phyloP scores from a whole-genome alignment of 176 grass and related monocot genomes.

The Pontederia crassipes region DNA sequence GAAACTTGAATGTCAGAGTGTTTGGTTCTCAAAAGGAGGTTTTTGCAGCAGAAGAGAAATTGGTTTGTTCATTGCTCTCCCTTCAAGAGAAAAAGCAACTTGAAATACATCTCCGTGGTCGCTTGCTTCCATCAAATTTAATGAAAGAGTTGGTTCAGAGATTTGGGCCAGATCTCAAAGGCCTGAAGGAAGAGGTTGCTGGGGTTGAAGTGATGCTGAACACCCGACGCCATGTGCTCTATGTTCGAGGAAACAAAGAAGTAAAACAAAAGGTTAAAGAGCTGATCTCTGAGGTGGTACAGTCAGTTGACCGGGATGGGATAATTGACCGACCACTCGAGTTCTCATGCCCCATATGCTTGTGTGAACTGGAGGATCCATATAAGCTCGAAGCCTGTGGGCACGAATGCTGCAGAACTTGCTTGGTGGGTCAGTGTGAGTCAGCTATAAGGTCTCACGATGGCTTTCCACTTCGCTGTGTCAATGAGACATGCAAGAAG shows the following conservation, averaged over 20 bases:
- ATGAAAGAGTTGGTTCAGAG: conserved; percentile 70
- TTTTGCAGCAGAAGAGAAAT: conserved; percentile 45
- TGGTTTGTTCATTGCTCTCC: conserved; percentile 41
- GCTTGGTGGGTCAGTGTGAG: conserved; percentile 78
- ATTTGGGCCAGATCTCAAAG: conserved; percentile 66
- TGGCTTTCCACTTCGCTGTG: conserved; percentile 66
- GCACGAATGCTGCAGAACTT: conserved; percentile 57
- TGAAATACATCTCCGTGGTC: conserved; percentile 48
- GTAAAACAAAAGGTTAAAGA: conserved; percentile 54
- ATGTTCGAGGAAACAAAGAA: conserved; percentile 60
- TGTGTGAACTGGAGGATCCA: conserved; percentile 78
- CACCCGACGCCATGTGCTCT: conserved; percentile 40
- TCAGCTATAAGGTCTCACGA: conserved; percentile 52
- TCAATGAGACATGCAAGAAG: conserved; percentile 52
- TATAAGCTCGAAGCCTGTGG: conserved; percentile 84
- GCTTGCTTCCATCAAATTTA: conserved; percentile 45
- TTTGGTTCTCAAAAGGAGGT: conserved; percentile 49
- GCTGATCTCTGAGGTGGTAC: conserved; percentile 38
- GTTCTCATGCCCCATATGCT: conserved; percentile 64
- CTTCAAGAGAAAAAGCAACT: conserved; percentile 49
- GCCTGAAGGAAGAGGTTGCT: conserved; percentile 49
- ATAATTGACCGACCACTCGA: conserved; percentile 22
- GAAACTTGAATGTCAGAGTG: conserved; percentile 56
- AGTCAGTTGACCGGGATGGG: conserved; percentile 23
- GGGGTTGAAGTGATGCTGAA: conserved; percentile 42